Evolutionary conservation across 148 eudicot genomes (phyloP), one percentile per base, ranked within the genome.

Genomic region (Chenopodium berlandieri): DNA sequence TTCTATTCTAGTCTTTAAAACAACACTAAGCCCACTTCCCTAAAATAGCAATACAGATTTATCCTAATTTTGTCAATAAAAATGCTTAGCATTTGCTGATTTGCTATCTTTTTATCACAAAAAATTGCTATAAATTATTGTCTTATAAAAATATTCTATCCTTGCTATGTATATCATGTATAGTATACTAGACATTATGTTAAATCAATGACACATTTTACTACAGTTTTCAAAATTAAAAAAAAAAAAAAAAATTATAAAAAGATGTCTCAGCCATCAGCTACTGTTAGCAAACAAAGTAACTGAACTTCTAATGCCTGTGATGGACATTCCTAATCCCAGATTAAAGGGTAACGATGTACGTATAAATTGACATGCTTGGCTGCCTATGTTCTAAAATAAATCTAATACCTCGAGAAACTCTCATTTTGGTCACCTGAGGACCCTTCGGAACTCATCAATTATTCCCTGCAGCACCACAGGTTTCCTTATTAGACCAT

Each of bases 401-500:
- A 34, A 56, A 14, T 30, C 78, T 50, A 14, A n/a, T 50, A 5
- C 16, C 65, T 58, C 47, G 9, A 14, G 27, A 20, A 22, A 73
- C 37, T 34, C 37, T 63, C 27, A 60, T 44, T 6, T 66, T 17
- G 56, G 50, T 85, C 69, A 82, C 78, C 71, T 79, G 1, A 92
- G 85, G 73, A 92, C 88, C 77, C 88, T 85, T 14, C 80, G 87
- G 60, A 92, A 90, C 88, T 92, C 97, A 19, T 92, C 94, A 25
- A 90, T 82, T n/a, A 92, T 85, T 58, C 91, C 94, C 71, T 85
- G 91, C 23, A 91, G 84, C 22, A 89, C 89, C n/a, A 91, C 92
- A 12, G 97, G 97, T 80, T 92, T 92, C 65, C 91, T 79, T 71
- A 92, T 91, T 22, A 92, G 80, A 58, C 94, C 97, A 60, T 92